Percentiles rank a stretch among this genome's conserved stretches.
Evolutionary conservation across 306 rosid genomes (phyloP).

Genomic region (Pachyrhizus erosus): DNA sequence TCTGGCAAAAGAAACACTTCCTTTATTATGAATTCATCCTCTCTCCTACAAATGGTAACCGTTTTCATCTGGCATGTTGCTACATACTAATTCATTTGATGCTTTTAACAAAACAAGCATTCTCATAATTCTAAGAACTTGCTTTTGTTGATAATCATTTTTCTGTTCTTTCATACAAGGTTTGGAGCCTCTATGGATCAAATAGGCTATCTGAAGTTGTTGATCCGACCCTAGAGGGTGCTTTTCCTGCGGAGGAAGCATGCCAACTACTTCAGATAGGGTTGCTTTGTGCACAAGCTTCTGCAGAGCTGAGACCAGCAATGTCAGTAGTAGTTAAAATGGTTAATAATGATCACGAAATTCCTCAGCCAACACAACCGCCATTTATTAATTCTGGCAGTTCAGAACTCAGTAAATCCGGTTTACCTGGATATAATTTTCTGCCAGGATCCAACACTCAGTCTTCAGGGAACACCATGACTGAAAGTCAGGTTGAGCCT

Average conservation of each 20-base stretch:
- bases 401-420: constrained; percentile 35
- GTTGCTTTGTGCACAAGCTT: constrained; percentile 49
- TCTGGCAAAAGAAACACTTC: constrained; percentile 62
- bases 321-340: constrained; percentile 49
- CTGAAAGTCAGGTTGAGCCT: constrained; percentile 37
- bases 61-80: background rate
- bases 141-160: background rate
- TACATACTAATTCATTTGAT: constrained; percentile 3
- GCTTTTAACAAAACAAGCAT: constrained; percentile 1
- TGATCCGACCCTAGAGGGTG: constrained; percentile 35
- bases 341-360: constrained; percentile 31
- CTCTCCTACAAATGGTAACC: constrained; percentile 51
- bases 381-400: constrained; percentile 40
- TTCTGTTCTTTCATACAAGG: constrained; percentile 17
- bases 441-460: constrained; percentile 32
- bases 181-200: constrained; percentile 46
- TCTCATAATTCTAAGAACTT: background rate
- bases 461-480: constrained; percentile 45
- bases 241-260: constrained; percentile 34
- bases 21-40: constrained; percentile 41
- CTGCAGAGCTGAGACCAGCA: constrained; percentile 46
- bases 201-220: constrained; percentile 28
- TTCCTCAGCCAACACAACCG: constrained; percentile 46
- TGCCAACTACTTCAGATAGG: constrained; percentile 44
- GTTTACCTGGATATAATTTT: constrained; percentile 15